Percentiles rank a stretch among this genome's conserved stretches.
phyloP scores from a whole-genome alignment of 352 stramenopile species.

The Globisporangium barbulae region DNA sequence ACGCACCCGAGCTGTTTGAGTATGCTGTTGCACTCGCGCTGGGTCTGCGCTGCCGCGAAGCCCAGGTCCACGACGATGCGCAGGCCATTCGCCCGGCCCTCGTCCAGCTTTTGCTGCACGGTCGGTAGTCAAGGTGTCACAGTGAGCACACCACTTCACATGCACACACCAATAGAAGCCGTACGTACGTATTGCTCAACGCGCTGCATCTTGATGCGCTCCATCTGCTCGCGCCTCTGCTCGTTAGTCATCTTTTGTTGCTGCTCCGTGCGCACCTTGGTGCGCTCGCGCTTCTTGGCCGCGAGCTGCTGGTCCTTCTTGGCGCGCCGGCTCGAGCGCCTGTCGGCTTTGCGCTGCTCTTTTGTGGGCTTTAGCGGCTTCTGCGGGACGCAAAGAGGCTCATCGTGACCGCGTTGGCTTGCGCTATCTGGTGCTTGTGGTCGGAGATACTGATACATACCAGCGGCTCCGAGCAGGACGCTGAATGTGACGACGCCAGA shows the following conservation, averaged over 20 bases:
- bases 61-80: slow-evolving; percentile 66
- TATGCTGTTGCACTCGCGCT: slow-evolving; percentile 64
- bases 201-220: slow-evolving; percentile 63
- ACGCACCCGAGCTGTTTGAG: slow-evolving; percentile 78
- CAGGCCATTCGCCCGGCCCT: slow-evolving; percentile 32
- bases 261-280: slow-evolving; percentile 7
- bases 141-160: neutral
- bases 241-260: slow-evolving; percentile 33
- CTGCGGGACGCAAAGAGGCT: slow-evolving; percentile 5
- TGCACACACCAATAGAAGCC: neutral
- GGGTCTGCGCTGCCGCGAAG: slow-evolving; percentile 47
- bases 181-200: slow-evolving; percentile 73
- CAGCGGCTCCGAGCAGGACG: neutral
- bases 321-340: slow-evolving; percentile 22
- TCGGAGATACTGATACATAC: neutral
- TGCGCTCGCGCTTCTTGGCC: slow-evolving; percentile 24
- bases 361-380: slow-evolving; percentile 8
- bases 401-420: neutral
- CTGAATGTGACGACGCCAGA: neutral
- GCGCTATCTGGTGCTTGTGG: neutral
- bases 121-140: neutral
- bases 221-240: slow-evolving; percentile 43
- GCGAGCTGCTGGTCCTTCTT: slow-evolving; percentile 30
- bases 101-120: slow-evolving; percentile 70
- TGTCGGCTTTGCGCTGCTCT: slow-evolving; percentile 15